phyloP scores from a whole-genome alignment of 139 green algal genomes.

The Yamagishiella unicocca region DNA sequence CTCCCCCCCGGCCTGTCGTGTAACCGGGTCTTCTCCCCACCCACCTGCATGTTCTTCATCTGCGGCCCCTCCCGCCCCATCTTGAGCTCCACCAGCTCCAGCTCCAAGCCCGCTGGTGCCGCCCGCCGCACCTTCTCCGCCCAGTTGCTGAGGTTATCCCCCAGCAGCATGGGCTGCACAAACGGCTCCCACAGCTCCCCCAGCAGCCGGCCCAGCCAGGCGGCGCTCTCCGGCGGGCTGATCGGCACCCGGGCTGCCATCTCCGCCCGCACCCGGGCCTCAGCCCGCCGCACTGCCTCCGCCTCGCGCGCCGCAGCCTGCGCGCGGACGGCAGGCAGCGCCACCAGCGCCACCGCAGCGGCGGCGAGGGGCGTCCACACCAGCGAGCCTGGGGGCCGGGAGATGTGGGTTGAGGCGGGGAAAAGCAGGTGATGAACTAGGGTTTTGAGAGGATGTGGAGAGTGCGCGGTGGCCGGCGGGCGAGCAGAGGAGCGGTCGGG shows the following conservation, averaged over 20 bases:
- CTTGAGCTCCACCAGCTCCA: slow-evolving; percentile 61
- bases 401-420: not conserved
- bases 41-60: slow-evolving; percentile 62
- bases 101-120: slow-evolving; percentile 59
- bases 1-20: too few species aligned
- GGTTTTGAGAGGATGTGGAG: too few species aligned
- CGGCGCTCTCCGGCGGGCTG: slow-evolving; percentile 58
- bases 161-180: slow-evolving; percentile 59
- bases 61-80: slow-evolving; percentile 54
- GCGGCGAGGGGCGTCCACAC: slow-evolving; percentile 48
- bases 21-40: not conserved
- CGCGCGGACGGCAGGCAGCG: slow-evolving; percentile 9
- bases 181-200: slow-evolving; percentile 56
- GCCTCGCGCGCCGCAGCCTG: slow-evolving; percentile 1
- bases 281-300: slow-evolving; percentile 43
- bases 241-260: slow-evolving; percentile 36
- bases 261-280: slow-evolving; percentile 35
- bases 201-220: slow-evolving; percentile 61
- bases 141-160: slow-evolving; percentile 62
- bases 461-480: too few species aligned
- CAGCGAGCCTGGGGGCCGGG: slow-evolving; percentile 39
- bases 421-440: too few species aligned
- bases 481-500: too few species aligned
- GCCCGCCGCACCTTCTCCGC: slow-evolving; percentile 54
- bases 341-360: slow-evolving; percentile 12